These are phyloP conservation scores for Tolypocladium paradoxum DNA, from an alignment of 2,329 filamentous ascomycete species.

Conservation along the genomic window DNA sequence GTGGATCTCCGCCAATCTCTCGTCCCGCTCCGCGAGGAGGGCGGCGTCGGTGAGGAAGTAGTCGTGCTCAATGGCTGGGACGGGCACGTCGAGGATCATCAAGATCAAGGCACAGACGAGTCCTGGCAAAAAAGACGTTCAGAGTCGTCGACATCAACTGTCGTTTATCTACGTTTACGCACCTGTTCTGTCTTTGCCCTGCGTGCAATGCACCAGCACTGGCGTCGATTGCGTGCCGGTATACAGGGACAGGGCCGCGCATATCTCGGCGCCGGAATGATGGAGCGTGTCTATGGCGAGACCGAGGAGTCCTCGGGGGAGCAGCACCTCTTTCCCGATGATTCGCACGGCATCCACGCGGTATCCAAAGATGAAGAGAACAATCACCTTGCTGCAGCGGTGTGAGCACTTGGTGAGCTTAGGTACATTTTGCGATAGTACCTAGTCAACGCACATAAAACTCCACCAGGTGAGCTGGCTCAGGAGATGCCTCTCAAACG, in stretches of 20 bases:
- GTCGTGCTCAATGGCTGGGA: conserved; percentile 55
- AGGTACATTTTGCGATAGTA: too few relatives aligned
- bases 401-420: not conserved
- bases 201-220: conserved; percentile 70
- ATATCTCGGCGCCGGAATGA: conserved; percentile 52
- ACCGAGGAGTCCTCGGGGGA: conserved; percentile 58
- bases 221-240: conserved; percentile 39
- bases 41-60: conserved; percentile 55
- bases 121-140: conserved; percentile 38
- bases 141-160: not conserved
- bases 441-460: conserved; percentile 39
- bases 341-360: conserved; percentile 59
- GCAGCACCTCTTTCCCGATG: conserved; percentile 60
- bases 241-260: conserved; percentile 21
- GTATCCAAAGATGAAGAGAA: conserved; percentile 54
- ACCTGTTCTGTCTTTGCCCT: conserved; percentile 67
- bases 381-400: conserved; percentile 32
- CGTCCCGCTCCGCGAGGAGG: conserved; percentile 49
- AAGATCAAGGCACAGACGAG: conserved; percentile 59
- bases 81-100: conserved; percentile 48
- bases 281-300: conserved; percentile 61
- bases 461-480: conserved; percentile 57
- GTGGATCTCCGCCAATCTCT: conserved; percentile 56
- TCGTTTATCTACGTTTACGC: not conserved
- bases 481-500: conserved; percentile 59